These are phyloP conservation scores for Cunninghamia lanceolata DNA, from an alignment of 75 land plant genomes.

Conservation along the genomic window DNA sequence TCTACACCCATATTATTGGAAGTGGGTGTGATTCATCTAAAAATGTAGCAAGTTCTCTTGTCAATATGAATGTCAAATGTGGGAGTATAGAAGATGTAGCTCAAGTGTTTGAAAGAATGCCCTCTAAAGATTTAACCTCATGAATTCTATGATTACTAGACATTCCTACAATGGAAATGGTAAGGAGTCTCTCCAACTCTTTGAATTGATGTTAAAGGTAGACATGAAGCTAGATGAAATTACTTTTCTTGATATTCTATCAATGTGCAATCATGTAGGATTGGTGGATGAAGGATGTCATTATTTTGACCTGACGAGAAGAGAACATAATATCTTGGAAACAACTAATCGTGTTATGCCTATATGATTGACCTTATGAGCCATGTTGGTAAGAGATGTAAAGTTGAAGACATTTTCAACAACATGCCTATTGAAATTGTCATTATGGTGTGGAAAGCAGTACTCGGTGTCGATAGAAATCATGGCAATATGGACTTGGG, in stretches of 20 bases:
- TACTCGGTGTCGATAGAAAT: background rate
- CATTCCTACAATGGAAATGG: constrained; percentile 31
- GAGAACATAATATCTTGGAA: background rate
- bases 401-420: background rate
- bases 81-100: constrained; percentile 13
- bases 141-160: constrained; percentile 59
- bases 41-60: constrained; percentile 14
- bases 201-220: background rate
- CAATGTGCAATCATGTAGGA: background rate
- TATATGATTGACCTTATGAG: no score
- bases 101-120: constrained; percentile 3
- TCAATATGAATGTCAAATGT: constrained; percentile 22
- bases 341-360: no score
- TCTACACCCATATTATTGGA: constrained; percentile 3
- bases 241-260: background rate
- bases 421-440: background rate
- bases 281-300: background rate
- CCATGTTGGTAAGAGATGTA: background rate
- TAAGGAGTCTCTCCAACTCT: constrained; percentile 27
- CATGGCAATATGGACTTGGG: background rate
- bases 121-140: constrained; percentile 18
- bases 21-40: constrained; percentile 15
- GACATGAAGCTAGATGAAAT: background rate
- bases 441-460: background rate
- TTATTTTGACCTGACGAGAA: background rate